These are phyloP conservation scores for Penicillium sp. DNA, from an alignment of 2,329 filamentous ascomycete species.

Conservation along the genomic window DNA sequence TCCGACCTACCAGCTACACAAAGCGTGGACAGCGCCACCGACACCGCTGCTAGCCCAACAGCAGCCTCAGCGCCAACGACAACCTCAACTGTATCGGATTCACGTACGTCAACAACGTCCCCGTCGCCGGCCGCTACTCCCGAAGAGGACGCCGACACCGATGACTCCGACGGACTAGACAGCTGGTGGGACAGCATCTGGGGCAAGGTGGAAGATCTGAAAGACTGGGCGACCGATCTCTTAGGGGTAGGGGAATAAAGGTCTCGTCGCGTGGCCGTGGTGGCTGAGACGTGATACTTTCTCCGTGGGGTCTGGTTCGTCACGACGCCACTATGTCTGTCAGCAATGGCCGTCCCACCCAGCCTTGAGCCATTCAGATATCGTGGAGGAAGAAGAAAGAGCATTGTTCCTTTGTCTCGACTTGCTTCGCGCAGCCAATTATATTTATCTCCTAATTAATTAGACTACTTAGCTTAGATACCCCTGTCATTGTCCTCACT, in stretches of 20 bases:
- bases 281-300: neutral
- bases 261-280: constrained; percentile 21
- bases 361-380: too few species aligned
- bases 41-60: neutral
- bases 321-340: neutral
- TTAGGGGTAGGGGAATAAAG: constrained; percentile 38
- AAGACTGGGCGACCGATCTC: constrained; percentile 42
- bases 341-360: too few species aligned
- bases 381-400: too few species aligned
- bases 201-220: constrained; percentile 40
- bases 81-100: neutral
- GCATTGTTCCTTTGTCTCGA: neutral
- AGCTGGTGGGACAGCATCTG: constrained; percentile 42
- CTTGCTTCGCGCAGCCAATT: neutral
- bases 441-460: neutral
- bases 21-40: neutral
- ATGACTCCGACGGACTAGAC: constrained; percentile 14
- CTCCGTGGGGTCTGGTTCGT: neutral
- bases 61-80: neutral
- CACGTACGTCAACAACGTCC: neutral
- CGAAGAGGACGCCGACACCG: constrained; percentile 16
- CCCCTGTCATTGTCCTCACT: neutral
- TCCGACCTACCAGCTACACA: constrained; percentile 37
- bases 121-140: constrained; percentile 12
- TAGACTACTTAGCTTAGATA: constrained; percentile 7